phyloP scores from a whole-genome alignment of 179 eudicot species.

The Spergularia azorica region DNA sequence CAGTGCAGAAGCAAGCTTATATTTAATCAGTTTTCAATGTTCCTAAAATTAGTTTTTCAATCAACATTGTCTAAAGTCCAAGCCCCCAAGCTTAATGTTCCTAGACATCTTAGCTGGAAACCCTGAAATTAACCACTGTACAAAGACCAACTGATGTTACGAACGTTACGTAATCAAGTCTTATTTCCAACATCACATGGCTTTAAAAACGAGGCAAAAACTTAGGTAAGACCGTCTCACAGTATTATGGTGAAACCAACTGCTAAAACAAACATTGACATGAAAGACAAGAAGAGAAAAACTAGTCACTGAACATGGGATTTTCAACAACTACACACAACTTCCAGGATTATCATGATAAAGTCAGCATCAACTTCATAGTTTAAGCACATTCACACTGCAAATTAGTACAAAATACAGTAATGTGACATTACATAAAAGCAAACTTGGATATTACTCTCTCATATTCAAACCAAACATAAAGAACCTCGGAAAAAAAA shows the following conservation, averaged over 20 bases:
- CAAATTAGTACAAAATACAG: not conserved
- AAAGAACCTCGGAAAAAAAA: too few relatives aligned
- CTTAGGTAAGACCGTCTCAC: too few relatives aligned
- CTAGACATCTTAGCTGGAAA: not conserved
- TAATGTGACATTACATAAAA: constrained; percentile 16
- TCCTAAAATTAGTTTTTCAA: too few relatives aligned
- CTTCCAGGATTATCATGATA: not conserved
- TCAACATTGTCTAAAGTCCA: not conserved
- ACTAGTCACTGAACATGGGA: not conserved
- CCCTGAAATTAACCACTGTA: not conserved
- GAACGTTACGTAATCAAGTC: too few relatives aligned
- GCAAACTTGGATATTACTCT: not conserved
- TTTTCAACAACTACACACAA: not conserved
- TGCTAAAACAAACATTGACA: too few relatives aligned
- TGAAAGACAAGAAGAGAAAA: too few relatives aligned
- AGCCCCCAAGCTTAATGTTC: not conserved
- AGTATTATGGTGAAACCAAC: too few relatives aligned
- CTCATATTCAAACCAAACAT: too few relatives aligned
- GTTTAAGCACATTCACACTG: not conserved
- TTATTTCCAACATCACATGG: too few relatives aligned
- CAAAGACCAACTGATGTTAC: not conserved
- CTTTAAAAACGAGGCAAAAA: too few relatives aligned
- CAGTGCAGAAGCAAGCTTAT: too few relatives aligned
- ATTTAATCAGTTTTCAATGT: too few relatives aligned
- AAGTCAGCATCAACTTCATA: constrained; percentile 4